Evolutionary conservation across 495 filamentous ascomycete species (phyloP), one percentile per base, ranked within the genome.

Genomic region (Aspergillus kassunensis): DNA sequence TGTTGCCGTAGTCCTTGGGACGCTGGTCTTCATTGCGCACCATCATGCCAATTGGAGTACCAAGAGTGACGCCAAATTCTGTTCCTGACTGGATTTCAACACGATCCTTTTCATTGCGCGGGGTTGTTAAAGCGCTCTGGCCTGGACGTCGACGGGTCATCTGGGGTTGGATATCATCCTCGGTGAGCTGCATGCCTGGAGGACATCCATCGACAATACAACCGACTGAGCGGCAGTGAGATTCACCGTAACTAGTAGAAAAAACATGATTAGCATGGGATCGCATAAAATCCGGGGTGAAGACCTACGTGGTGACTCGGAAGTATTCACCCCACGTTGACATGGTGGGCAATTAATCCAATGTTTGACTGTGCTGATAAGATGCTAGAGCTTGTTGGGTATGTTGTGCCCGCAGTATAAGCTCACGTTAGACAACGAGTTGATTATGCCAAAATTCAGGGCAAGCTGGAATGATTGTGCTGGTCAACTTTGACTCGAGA

Each of bases 71-170:
- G 8, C 95, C 93, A 57, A 89, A 90, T 65, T 97, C 95, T 2
- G 90, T 95, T 40, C 93, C 93, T 3, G 90, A 95, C 64, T 97
- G 90, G 64, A 98, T 97, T 60, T 89, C 76, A 3, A 97, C 92
- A 24, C 79, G 69, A 70, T 98, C 93, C 65, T 91, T 91, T 70
- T 98, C 93, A 63, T 97, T 80, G 31, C 93, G 83, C 30, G 95
- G 93, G 24, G 93, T 98, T 4, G 90, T 91, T 58, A 98, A 82
- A 36, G 82, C 85, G 60, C 83, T 89, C 69, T 98, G 95, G 34
- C 93, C 93, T 10, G 93, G 93, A 35, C 93, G 81, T 52, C 93
- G 79, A 52, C 95, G 85, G 24, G 86, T 95, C 81, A 98, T 85
- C 70, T 97, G 93, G 35, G 90, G 88, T 71, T 98, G 93, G 63